phyloP scores from a whole-genome alignment of 2,329 filamentous ascomycete species.

The Delphinella strobiligena region DNA sequence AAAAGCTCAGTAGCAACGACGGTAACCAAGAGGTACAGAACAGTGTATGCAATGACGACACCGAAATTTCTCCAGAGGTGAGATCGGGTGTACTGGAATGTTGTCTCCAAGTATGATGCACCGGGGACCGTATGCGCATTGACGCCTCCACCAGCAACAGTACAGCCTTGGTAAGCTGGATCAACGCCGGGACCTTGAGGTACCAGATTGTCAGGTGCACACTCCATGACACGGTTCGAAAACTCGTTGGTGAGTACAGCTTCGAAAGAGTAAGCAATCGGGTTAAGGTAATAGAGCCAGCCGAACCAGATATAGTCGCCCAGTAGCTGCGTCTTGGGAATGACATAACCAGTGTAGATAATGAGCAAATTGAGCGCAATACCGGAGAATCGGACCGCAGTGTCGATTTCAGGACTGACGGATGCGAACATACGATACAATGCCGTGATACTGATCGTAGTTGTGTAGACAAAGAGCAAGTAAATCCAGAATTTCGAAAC shows the following conservation, averaged over 20 bases:
- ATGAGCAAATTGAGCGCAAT: conserved; percentile 50
- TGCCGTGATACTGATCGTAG: conserved; percentile 49
- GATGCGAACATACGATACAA: conserved; percentile 57
- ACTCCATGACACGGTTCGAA: conserved; percentile 43
- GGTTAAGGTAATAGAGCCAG: conserved; percentile 44
- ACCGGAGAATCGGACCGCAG: conserved; percentile 53
- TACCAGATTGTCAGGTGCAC: conserved; percentile 46
- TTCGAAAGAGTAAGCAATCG: conserved; percentile 51
- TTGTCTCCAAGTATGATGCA: conserved; percentile 39
- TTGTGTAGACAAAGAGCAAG: conserved; percentile 51
- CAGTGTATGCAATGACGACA: conserved; percentile 61
- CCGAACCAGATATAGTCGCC: conserved; percentile 53
- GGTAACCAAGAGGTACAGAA: conserved; percentile 63
- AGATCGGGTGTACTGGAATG: conserved; percentile 44
- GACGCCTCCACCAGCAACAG: conserved; percentile 44
- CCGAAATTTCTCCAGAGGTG: conserved; percentile 65
- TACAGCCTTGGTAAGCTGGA: conserved; percentile 49
- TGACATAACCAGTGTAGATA: conserved; percentile 56
- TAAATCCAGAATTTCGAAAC: conserved; percentile 56
- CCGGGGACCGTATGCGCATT: conserved; percentile 42
- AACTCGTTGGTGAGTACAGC: conserved; percentile 58
- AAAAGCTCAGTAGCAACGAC: conserved; percentile 58
- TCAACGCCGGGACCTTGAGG: conserved; percentile 46
- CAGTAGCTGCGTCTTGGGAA: conserved; percentile 50
- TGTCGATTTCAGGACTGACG: conserved; percentile 51